Evolutionary conservation across 257 asterid species (phyloP).

Genomic region (Solanum lignicaule): DNA sequence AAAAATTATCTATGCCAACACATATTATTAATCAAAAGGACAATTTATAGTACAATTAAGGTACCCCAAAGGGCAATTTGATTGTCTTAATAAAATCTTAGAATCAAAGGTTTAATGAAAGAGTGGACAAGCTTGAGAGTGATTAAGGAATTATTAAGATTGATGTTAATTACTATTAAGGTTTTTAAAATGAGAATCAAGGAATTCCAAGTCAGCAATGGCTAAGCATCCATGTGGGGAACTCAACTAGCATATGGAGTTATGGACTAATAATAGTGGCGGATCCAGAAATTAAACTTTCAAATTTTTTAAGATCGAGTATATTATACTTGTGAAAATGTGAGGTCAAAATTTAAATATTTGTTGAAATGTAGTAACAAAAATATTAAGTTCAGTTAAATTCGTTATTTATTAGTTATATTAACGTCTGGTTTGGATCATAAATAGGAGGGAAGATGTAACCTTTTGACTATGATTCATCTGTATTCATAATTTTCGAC

Average conservation of each 20-base stretch:
- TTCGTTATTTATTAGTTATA: background rate
- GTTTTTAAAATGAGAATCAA: background rate
- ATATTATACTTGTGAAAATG: background rate
- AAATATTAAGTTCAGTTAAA: background rate
- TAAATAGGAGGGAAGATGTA: background rate
- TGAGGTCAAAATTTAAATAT: background rate
- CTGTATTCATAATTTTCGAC: background rate
- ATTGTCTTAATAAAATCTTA: background rate
- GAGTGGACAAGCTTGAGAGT: background rate
- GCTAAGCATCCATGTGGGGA: background rate
- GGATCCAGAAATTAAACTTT: background rate
- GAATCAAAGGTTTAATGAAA: constrained; percentile 1
- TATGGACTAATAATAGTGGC: background rate
- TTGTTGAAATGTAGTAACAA: background rate
- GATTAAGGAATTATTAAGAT: constrained; percentile 3
- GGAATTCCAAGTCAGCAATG: background rate
- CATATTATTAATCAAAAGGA: background rate
- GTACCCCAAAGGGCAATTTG: background rate
- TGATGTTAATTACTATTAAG: background rate
- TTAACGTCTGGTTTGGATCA: background rate
- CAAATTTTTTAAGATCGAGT: accelerated
- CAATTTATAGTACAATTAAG: background rate
- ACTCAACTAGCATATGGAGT: background rate
- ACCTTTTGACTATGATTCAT: background rate
- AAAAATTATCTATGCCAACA: background rate